These are phyloP conservation scores for Barnettozyma wickerhamii DNA, from an alignment of 805 yeast species.

Conservation along the genomic window DNA sequence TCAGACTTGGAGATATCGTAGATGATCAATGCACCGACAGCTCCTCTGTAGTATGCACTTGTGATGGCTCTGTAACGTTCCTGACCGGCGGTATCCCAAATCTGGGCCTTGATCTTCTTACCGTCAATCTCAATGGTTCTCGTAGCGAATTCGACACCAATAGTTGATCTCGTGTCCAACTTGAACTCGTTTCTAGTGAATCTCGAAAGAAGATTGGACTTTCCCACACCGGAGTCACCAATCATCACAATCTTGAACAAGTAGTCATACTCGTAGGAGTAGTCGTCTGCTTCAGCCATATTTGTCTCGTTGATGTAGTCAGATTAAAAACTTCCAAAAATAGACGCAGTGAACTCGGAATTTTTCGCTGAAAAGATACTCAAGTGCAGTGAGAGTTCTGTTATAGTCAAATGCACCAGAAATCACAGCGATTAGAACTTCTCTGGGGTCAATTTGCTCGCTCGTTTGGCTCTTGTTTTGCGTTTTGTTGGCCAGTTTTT, in stretches of 20 bases:
- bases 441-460: neutral
- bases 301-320: neutral
- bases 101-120: slow-evolving; percentile 80
- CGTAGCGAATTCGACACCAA: slow-evolving; percentile 98
- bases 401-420: neutral
- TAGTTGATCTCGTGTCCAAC: slow-evolving; percentile 88
- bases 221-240: slow-evolving; percentile 97
- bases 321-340: no score
- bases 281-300: slow-evolving; percentile 49
- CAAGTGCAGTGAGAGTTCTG: no score
- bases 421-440: neutral
- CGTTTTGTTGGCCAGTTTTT: neutral
- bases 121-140: slow-evolving; percentile 87
- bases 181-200: slow-evolving; percentile 96
- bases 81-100: slow-evolving; percentile 99
- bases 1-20: slow-evolving; percentile 92
- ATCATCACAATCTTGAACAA: slow-evolving; percentile 90
- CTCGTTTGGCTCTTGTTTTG: no score
- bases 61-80: slow-evolving; percentile 98
- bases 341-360: no score
- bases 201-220: slow-evolving; percentile 87
- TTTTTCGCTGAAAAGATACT: no score
- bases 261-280: slow-evolving; percentile 81
- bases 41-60: slow-evolving; percentile 95
- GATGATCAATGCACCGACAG: slow-evolving; percentile 94